phyloP scores from a whole-genome alignment of 805 yeast genomes.

The Metschnikowia bowlesiae region DNA sequence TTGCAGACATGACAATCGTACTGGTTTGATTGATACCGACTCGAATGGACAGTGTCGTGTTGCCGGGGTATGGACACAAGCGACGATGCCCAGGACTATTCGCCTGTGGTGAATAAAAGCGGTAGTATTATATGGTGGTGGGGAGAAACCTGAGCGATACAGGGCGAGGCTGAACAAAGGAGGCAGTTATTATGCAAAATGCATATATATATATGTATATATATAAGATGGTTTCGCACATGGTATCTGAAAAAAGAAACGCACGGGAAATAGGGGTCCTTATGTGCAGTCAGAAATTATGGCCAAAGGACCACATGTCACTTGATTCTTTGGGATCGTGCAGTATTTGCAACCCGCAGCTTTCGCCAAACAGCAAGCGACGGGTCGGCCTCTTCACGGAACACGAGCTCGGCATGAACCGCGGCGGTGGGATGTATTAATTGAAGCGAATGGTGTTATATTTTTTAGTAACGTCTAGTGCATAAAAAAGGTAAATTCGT shows the following conservation, averaged over 20 bases:
- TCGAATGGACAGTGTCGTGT: not conserved
- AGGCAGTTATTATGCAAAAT: not conserved
- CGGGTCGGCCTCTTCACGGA: too few species aligned
- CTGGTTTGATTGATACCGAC: not conserved
- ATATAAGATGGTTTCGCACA: constrained; percentile 1
- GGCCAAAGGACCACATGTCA: not conserved
- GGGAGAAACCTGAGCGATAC: not conserved
- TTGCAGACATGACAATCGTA: constrained; percentile 1
- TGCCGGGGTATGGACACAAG: not conserved
- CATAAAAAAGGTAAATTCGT: too few species aligned
- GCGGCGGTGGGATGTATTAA: too few species aligned
- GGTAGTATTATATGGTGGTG: not conserved
- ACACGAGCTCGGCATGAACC: too few species aligned
- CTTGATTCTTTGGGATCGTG: not conserved
- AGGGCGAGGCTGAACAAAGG: not conserved
- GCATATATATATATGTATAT: not conserved
- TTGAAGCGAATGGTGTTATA: too few species aligned
- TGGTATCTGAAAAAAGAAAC: constrained; percentile 3
- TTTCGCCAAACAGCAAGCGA: too few species aligned
- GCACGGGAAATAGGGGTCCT: not conserved
- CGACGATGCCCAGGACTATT: not conserved
- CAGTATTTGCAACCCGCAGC: too few species aligned
- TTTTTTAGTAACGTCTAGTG: too few species aligned
- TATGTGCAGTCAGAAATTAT: not conserved
- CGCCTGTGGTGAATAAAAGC: not conserved